Evolutionary conservation across 1,139 yeast genomes (phyloP).

Genomic region (Maudiozyma humilis): DNA sequence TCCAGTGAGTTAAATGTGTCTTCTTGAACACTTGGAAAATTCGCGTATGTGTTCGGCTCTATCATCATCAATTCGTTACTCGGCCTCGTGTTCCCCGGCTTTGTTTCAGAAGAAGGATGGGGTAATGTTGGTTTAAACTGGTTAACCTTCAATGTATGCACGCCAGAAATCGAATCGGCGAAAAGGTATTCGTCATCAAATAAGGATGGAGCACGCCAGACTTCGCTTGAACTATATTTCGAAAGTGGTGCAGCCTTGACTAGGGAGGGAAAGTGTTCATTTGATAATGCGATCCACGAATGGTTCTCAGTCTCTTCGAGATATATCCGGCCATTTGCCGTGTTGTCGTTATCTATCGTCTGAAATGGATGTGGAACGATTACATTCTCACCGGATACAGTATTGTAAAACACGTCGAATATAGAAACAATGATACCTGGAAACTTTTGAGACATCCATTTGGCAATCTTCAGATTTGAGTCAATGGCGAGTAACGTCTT

Average conservation of each 20-base stretch:
- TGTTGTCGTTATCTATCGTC: constrained; percentile 23
- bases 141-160: constrained; percentile 33
- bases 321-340: constrained; percentile 40
- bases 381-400: constrained; percentile 27
- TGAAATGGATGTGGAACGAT: constrained; percentile 59
- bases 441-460: constrained; percentile 56
- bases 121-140: constrained; percentile 13
- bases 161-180: constrained; percentile 40
- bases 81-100: neutral
- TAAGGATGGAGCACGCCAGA: constrained; percentile 36
- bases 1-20: constrained; percentile 14
- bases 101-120: neutral
- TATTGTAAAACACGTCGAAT: constrained; percentile 30
- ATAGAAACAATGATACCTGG: constrained; percentile 29
- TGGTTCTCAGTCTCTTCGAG: constrained; percentile 56
- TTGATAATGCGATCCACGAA: constrained; percentile 87
- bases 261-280: constrained; percentile 64
- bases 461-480: constrained; percentile 54
- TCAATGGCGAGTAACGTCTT: constrained; percentile 62
- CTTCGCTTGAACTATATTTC: constrained; percentile 42
- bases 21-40: neutral
- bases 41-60: constrained; percentile 1
- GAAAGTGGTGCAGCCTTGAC: constrained; percentile 74
- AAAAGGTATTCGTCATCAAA: constrained; percentile 30
- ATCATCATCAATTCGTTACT: neutral